phyloP scores from a whole-genome alignment of 2,329 filamentous ascomycete species.

The Beauveria sp. region DNA sequence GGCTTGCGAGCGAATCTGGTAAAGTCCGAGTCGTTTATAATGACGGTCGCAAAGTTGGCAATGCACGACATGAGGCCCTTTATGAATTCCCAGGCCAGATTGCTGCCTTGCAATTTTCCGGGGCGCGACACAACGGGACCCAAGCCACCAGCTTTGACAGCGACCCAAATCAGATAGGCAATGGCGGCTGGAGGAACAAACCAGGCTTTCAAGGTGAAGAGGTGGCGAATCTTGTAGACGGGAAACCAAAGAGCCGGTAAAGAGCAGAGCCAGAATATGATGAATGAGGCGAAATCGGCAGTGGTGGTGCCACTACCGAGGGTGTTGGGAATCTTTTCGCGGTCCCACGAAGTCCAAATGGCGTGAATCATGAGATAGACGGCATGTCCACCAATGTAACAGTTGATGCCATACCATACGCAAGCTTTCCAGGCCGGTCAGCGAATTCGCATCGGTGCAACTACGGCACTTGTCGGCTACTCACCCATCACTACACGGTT shows the following conservation, averaged over 20 bases:
- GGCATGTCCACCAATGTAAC: conserved; percentile 78
- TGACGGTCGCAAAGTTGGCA: conserved; percentile 83
- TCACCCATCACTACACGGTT: conserved; percentile 74
- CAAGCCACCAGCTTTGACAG: conserved; percentile 72
- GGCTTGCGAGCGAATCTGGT: conserved; percentile 73
- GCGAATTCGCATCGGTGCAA: neutral
- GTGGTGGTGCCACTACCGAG: conserved; percentile 48
- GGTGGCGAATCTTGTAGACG: conserved; percentile 78
- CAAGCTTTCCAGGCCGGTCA: conserved; percentile 43
- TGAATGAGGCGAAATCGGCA: conserved; percentile 70
- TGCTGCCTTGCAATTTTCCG: conserved; percentile 54
- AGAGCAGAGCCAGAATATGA: conserved; percentile 77
- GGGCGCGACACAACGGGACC: conserved; percentile 73
- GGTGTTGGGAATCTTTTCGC: conserved; percentile 53
- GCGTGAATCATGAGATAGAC: conserved; percentile 82
- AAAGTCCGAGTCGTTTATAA: conserved; percentile 79
- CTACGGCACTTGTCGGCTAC: conserved; percentile 12
- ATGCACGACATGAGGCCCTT: conserved; percentile 83
- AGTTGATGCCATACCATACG: conserved; percentile 81
- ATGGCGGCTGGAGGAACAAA: conserved; percentile 76
- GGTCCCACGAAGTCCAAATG: conserved; percentile 67
- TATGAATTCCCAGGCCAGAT: conserved; percentile 73
- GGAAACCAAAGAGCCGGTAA: conserved; percentile 85
- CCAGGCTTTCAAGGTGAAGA: conserved; percentile 85
- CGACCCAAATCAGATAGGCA: conserved; percentile 80